These are phyloP conservation scores for Phellopilus nigrolimitatus DNA, from an alignment of 1,284 basidiomycete species.

Conservation along the genomic window DNA sequence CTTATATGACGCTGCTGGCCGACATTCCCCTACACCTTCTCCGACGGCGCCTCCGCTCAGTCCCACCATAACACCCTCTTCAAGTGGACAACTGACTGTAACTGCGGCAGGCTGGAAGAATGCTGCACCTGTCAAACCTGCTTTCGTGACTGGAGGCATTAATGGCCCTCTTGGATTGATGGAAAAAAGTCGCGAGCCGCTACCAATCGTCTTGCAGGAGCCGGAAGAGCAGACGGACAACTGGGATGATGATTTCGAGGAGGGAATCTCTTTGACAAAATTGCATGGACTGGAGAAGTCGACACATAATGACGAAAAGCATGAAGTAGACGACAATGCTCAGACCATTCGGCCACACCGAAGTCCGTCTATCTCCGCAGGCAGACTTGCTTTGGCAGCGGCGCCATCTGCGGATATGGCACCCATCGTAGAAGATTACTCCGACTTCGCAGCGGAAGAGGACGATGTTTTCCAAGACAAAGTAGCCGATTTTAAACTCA, in stretches of 20 bases:
- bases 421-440: slow-evolving; percentile 85
- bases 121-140: slow-evolving; percentile 15
- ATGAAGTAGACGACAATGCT: slow-evolving; percentile 65
- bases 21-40: slow-evolving; percentile 37
- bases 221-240: slow-evolving; percentile 87
- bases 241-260: slow-evolving; percentile 98
- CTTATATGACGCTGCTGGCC: slow-evolving; percentile 28
- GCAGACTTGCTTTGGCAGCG: slow-evolving; percentile 50
- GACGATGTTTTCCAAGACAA: slow-evolving; percentile 73
- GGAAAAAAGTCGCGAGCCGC: slow-evolving; percentile 54
- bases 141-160: slow-evolving; percentile 13
- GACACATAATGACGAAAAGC: slow-evolving; percentile 55
- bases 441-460: slow-evolving; percentile 74
- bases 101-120: slow-evolving; percentile 19
- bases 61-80: slow-evolving; percentile 29
- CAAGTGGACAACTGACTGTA: slow-evolving; percentile 27
- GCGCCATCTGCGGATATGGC: slow-evolving; percentile 54
- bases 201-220: slow-evolving; percentile 52
- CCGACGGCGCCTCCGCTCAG: slow-evolving; percentile 28
- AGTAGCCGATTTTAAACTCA: slow-evolving; percentile 78
- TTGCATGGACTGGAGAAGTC: slow-evolving; percentile 71
- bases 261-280: slow-evolving; percentile 84
- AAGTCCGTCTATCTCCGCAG: slow-evolving; percentile 53
- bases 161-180: slow-evolving; percentile 30
- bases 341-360: slow-evolving; percentile 71